A percentile compares a stretch with the other conserved stretches of the same genome.
Conservation (phyloP, 768 basidiomycete species). For the Podaxis sp. region DNA sequence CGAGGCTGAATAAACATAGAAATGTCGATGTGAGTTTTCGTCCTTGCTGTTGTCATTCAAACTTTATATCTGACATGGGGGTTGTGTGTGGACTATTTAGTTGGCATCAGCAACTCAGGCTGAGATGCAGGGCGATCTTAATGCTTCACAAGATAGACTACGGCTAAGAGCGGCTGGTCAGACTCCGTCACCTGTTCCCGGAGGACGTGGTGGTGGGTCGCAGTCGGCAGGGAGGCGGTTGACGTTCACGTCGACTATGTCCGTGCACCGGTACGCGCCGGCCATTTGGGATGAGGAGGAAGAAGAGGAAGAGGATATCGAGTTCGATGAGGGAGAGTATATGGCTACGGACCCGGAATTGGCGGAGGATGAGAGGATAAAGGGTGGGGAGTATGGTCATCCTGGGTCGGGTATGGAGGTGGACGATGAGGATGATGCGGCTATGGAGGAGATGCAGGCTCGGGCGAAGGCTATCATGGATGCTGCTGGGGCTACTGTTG, state of each 20-base stretch:
- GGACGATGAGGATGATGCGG: slow-evolving; percentile 82
- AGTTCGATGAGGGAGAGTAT: slow-evolving; percentile 70
- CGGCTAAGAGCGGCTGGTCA: slow-evolving; percentile 43
- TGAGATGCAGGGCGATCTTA: slow-evolving; percentile 59
- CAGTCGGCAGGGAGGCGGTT: slow-evolving; percentile 49
- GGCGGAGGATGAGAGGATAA: slow-evolving; percentile 37
- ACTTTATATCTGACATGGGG: slow-evolving; percentile 8
- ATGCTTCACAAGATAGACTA: slow-evolving; percentile 52
- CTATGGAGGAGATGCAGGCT: slow-evolving; percentile 23
- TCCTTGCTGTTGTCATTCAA: slow-evolving; percentile 6
- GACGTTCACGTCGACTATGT: slow-evolving; percentile 68
- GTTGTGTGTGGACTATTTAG: slow-evolving; percentile 34
- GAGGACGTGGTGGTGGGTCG: slow-evolving; percentile 30
- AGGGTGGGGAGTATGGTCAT: background rate
- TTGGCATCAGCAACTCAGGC: slow-evolving; percentile 73
- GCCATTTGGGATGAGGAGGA: slow-evolving; percentile 84
- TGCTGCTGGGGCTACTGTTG: background rate
- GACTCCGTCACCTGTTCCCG: slow-evolving; percentile 49
- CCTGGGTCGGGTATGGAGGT: slow-evolving; percentile 28
- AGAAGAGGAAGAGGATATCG: slow-evolving; percentile 61
- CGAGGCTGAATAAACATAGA: slow-evolving; percentile 93
- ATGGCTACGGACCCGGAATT: slow-evolving; percentile 68
- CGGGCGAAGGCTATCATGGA: slow-evolving; percentile 13
- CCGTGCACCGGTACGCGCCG: slow-evolving; percentile 75
- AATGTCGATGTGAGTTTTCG: slow-evolving; percentile 84